Conservation (phyloP, 345 rosid genomes). For the Brassica cretica region DNA sequence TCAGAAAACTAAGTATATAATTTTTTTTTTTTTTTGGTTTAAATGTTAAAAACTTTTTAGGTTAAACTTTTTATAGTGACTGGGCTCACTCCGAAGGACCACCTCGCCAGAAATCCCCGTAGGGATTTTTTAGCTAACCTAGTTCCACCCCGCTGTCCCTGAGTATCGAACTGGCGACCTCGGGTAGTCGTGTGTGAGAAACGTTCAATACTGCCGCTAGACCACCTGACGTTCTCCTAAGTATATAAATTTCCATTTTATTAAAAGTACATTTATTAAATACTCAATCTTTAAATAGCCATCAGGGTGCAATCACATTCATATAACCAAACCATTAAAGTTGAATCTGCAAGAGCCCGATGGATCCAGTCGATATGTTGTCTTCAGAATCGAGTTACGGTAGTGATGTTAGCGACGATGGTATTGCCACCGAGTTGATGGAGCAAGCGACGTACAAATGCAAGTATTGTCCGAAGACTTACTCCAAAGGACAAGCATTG, state of each 20-base stretch:
- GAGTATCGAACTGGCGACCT: no score
- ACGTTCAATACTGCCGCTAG: no score
- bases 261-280: background rate
- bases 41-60: no score
- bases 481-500: constrained; percentile 14
- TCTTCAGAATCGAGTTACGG: background rate
- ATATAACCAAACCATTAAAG: background rate
- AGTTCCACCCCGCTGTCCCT: no score
- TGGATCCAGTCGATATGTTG: background rate
- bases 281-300: background rate
- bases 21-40: no score
- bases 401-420: background rate
- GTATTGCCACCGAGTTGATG: background rate
- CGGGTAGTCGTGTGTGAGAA: no score
- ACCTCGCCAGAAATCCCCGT: no score
- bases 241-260: background rate
- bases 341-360: background rate
- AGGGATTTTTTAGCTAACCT: no score
- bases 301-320: background rate
- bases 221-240: no score
- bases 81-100: no score
- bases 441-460: background rate
- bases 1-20: background rate
- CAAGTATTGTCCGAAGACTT: background rate
- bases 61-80: no score